Evolutionary conservation across 805 yeast genomes (phyloP), one percentile per base, ranked within the genome.

Genomic region (Metschnikowia arizonensis): DNA sequence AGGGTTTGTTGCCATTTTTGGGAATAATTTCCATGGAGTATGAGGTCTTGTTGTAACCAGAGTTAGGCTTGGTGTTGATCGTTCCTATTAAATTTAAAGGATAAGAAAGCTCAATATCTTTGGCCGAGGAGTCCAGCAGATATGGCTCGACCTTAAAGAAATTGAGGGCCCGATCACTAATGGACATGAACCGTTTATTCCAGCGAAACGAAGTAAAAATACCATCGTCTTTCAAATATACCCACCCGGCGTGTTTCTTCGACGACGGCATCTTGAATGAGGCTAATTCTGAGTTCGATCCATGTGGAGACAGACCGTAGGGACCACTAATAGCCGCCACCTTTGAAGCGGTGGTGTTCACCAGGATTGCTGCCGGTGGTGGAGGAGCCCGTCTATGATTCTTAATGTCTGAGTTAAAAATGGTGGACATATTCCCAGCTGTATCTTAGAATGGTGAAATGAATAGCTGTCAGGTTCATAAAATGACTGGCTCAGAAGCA

Each of bases 211-310:
- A 79, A 52, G 88, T 78, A 50, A 91, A 69, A 24, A 72, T 59
- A 11, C 97, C 97, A 56, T 91, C 97, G 56, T 91, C 98, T 63
- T 88, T 90, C 48, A 88, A 82, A 44, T 86, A 85, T 18, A 88
- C 90, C 95, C 96, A 90, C 0, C 97, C 97, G 47, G 79, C 74
- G 47, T 63, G 68, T 31, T 50, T 52, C n/a, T 51, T 46, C 11
- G 50, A 33, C 23, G 49, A 42, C n/a, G 46, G 30, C 37, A 52
- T 26, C 19, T 39, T 42, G 40, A 47, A 39, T 19, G 48, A 43
- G 23, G 47, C 44, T 26, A 41, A 15, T 3, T 45, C 47, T 7
- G 34, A 26, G 12, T 25, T 43, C 9, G 40, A 37, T 9, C 40
- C 40, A 28, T 37, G 40, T 17, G 46, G 34, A 4, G 34, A 30